Conservation (phyloP, 805 yeast genomes). For the Pichia thaimueangensis region DNA sequence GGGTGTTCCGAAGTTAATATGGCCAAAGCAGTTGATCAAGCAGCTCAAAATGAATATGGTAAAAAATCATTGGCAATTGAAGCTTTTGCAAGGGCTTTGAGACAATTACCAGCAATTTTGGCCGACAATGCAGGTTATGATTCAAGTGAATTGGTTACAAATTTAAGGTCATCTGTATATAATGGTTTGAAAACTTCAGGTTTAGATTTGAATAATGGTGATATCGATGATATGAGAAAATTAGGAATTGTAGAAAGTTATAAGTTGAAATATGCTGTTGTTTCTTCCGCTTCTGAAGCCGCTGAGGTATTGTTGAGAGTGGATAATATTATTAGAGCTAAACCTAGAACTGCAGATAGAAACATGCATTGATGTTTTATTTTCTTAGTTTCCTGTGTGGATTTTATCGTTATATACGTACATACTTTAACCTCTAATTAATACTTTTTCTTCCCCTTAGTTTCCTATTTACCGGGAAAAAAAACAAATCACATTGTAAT, state of each 20-base stretch:
- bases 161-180: conserved; percentile 83
- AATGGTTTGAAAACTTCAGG: conserved; percentile 91
- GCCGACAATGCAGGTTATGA: conserved; percentile 98
- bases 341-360: conserved; percentile 95
- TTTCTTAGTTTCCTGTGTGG: too few species aligned
- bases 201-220: conserved; percentile 77
- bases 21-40: conserved; percentile 94
- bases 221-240: conserved; percentile 89
- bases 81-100: conserved; percentile 86
- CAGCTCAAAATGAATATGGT: conserved; percentile 87
- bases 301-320: conserved; percentile 94
- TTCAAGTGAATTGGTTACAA: conserved; percentile 85
- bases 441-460: too few species aligned
- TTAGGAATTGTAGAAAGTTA: conserved; percentile 88
- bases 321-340: conserved; percentile 93
- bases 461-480: too few species aligned
- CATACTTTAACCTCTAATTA: too few species aligned
- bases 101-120: conserved; percentile 90
- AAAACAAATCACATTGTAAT: too few species aligned
- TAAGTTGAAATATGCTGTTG: conserved; percentile 90
- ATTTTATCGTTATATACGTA: too few species aligned
- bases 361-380: too few species aligned
- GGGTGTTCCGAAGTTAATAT: conserved; percentile 89
- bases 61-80: conserved; percentile 92
- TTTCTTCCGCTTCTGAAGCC: conserved; percentile 94